These are phyloP conservation scores for Backusella macrospora DNA, from an alignment of 192 early-diverging fungal species.

Conservation along the genomic window DNA sequence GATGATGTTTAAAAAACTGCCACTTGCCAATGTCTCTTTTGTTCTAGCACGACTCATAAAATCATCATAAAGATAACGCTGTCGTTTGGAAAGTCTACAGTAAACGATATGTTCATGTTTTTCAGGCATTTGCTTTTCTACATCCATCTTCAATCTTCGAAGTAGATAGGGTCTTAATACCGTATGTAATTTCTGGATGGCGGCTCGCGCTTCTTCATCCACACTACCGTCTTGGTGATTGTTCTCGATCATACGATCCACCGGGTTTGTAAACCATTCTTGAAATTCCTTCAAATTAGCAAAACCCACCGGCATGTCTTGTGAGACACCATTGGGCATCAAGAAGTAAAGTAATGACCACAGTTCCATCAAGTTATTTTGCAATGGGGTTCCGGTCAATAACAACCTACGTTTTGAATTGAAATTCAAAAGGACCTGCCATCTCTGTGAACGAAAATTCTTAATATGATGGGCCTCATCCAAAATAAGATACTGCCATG, in stretches of 20 bases:
- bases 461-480: conserved; percentile 77
- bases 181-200: conserved; percentile 63
- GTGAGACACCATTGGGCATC: conserved; percentile 67
- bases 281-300: conserved; percentile 80
- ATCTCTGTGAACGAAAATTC: conserved; percentile 78
- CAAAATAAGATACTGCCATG: conserved; percentile 69
- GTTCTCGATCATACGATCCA: conserved; percentile 80
- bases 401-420: conserved; percentile 67
- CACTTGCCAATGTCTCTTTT: conserved; percentile 48
- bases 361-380: conserved; percentile 86
- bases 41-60: conserved; percentile 85
- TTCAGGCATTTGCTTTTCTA: conserved; percentile 68
- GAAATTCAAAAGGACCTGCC: conserved; percentile 74
- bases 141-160: conserved; percentile 66
- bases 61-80: conserved; percentile 75
- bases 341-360: conserved; percentile 89
- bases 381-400: conserved; percentile 87
- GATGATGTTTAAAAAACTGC: conserved; percentile 79
- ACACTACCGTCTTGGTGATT: conserved; percentile 35
- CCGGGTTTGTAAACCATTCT: conserved; percentile 84
- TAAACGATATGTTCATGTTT: conserved; percentile 72
- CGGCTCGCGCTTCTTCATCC: conserved; percentile 54
- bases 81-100: conserved; percentile 70
- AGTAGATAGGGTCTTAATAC: conserved; percentile 66
- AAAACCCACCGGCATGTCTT: conserved; percentile 76